These are phyloP conservation scores for Naganishia liquefaciens DNA, from an alignment of 1,284 basidiomycete species.

Conservation along the genomic window DNA sequence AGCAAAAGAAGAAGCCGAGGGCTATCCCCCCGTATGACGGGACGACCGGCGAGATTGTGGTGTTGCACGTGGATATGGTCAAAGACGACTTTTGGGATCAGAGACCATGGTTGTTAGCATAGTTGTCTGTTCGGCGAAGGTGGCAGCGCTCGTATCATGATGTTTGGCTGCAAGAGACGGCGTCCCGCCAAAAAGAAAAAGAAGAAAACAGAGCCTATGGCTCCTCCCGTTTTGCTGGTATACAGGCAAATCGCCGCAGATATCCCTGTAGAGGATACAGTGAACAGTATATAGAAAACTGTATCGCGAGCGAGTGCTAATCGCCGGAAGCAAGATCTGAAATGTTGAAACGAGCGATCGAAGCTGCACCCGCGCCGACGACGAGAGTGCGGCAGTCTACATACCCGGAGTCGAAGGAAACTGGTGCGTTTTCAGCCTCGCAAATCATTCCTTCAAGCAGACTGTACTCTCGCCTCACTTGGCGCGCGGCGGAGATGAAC, in stretches of 20 bases:
- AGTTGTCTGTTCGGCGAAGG: too few relatives aligned
- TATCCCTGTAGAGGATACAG: too few relatives aligned
- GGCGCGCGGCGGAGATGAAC: constrained; percentile 1
- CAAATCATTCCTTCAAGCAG: too few relatives aligned
- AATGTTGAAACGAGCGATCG: not conserved
- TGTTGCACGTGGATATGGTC: constrained; percentile 79
- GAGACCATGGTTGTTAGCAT: constrained; percentile 52
- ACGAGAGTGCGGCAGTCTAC: too few relatives aligned
- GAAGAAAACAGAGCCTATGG: not conserved
- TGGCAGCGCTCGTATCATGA: not conserved
- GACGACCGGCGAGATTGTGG: constrained; percentile 57
- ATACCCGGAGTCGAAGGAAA: too few relatives aligned
- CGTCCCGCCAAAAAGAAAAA: not conserved
- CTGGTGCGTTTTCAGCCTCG: too few relatives aligned
- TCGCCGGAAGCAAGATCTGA: constrained; percentile 1
- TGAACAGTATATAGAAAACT: too few relatives aligned
- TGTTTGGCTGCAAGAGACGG: too few relatives aligned
- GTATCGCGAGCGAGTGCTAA: not conserved
- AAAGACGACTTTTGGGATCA: constrained; percentile 73
- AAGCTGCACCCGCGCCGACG: too few relatives aligned
- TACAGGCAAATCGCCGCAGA: too few relatives aligned
- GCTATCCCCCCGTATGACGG: constrained; percentile 53
- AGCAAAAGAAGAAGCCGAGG: constrained; percentile 50
- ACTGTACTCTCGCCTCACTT: too few relatives aligned
- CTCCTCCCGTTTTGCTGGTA: too few relatives aligned